Evolutionary conservation across 1,284 basidiomycete species (phyloP), one percentile per base, ranked within the genome.

Genomic region (Trametes versicolor): DNA sequence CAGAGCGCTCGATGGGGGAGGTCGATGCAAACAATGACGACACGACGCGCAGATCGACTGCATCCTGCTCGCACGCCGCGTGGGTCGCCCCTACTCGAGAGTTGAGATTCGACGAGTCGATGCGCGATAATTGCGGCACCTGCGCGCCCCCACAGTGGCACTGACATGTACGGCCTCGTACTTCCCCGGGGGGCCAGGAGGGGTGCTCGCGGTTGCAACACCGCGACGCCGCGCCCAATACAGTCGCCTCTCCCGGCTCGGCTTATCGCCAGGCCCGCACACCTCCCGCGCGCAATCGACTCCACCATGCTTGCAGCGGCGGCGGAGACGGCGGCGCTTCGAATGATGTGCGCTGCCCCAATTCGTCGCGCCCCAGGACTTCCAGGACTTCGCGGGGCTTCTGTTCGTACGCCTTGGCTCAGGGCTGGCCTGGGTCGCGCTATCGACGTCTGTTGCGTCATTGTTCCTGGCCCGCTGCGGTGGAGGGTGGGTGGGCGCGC

Each of bases 281-380:
- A 27, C 36, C 53, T 57, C 60, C 60, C 53, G 54, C 48, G 54
- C 60, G 54, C 54, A 34, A 54, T 51, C 37, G 37, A 57, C 54
- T 51, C 53, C 54, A 62, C 47, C 5, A 23, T 15, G 15, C 47
- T 39, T 32, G 32, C 4, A 12, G 25, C 6, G 17, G 41, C 60
- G 53, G 60, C 54, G 54, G 60, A 45, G 60, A 57, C 37, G 48
- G 54, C 48, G 15, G 27, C 25, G 53, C 54, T 55, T 55, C 53
- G 54, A 57, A 62, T 62, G 60, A 62, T 62, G 60, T 49, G 60
- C 60, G 60, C 48, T 37, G 47, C 19, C 60, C 29, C 36, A 9
- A 34, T 62, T 62, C 29, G 54, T 62, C 27, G n/a, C n/a, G 2
- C 43, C 17, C 23, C 3, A n/a, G 57, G 48, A 23, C 47, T 53